A percentile compares a stretch with the other conserved stretches of the same genome.
phyloP scores from a whole-genome alignment of 148 eudicot species.

The Polygonum maritimum region DNA sequence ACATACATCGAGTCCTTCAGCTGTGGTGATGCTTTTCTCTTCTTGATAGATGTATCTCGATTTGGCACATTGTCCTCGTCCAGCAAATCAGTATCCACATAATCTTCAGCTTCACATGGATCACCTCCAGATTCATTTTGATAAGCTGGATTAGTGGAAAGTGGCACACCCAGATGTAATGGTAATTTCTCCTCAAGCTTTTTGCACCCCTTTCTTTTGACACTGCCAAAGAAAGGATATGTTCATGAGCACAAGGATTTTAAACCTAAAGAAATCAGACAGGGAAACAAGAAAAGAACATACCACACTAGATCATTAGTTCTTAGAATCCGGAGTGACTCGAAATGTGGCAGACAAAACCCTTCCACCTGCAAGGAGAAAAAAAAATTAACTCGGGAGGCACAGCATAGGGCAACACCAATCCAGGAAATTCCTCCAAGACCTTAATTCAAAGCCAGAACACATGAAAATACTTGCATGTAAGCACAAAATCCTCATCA shows the following conservation, averaged over 20 bases:
- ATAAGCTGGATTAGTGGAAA: conserved; percentile 56
- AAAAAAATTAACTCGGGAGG: neutral
- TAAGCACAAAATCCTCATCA: neutral
- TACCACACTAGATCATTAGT: conserved; percentile 74
- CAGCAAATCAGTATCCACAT: conserved; percentile 14
- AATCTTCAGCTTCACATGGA: conserved; percentile 36
- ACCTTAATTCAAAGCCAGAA: neutral
- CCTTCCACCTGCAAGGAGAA: conserved; percentile 65
- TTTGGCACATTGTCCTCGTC: conserved; percentile 20
- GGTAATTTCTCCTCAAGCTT: conserved; percentile 23
- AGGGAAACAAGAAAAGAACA: neutral
- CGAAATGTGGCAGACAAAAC: conserved; percentile 79
- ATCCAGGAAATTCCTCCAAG: neutral
- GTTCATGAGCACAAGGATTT: neutral
- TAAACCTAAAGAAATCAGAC: neutral
- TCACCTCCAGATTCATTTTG: conserved; percentile 48
- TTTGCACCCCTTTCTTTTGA: conserved; percentile 39
- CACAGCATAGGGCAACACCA: neutral
- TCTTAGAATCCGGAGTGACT: conserved; percentile 58
- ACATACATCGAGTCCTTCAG: conserved; percentile 44
- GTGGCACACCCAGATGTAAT: conserved; percentile 19
- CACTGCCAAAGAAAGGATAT: conserved; percentile 32
- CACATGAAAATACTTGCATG: neutral
- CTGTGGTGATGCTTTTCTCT: conserved; percentile 56
- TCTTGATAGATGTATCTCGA: conserved; percentile 30